Evolutionary conservation across 805 yeast species (phyloP), one percentile per base, ranked within the genome.

Genomic region (Kodamaea fukazawae): DNA sequence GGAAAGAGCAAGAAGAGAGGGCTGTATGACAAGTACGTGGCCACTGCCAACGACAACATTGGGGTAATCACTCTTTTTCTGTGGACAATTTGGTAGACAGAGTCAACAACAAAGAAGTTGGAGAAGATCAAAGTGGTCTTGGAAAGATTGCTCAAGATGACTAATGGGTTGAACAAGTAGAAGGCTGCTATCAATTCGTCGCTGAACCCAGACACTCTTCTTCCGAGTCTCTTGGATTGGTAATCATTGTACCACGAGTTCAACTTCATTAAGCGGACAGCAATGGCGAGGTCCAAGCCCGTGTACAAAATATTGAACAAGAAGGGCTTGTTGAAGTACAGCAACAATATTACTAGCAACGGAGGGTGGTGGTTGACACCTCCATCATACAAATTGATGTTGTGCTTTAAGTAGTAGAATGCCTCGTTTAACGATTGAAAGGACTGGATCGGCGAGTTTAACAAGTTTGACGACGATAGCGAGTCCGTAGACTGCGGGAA

Each of bases 301-400:
- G 90, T 74, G 58, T 71, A 90, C 2, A 85, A 25, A 8, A 76
- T 43, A 39, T 70, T 64, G 35, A 58, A 54, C 45, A 46, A 53
- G 7, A 57, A 35, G 3, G 45, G 42, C 31, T 50, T 58, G 28
- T 65, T 47, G 13, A 78, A 32, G 5, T 64, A 34, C 8, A 72
- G 65, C 54, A 83, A 70, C 1, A 78, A 43, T 2, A 70, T 63
- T 26, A 87, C 71, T 15, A 91, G 53, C 13, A 89, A 55, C 3
- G 96, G 96, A 3, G 95, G 80, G 50, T 88, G 96, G 60, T 88
- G 91, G 26, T 83, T 83, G 12, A 89, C 79, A 16, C 95, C 95
- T 7, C 97, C 96, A 45, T 78, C 78, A 53, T 88, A 91, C 7
- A 88, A 79, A 34, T 80, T 72, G 36, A 84, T 67, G 14, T 70